A percentile compares a stretch with the other conserved stretches of the same genome.
phyloP scores from a whole-genome alignment of 768 basidiomycete genomes.

The Cyclocybe cylindracea region DNA sequence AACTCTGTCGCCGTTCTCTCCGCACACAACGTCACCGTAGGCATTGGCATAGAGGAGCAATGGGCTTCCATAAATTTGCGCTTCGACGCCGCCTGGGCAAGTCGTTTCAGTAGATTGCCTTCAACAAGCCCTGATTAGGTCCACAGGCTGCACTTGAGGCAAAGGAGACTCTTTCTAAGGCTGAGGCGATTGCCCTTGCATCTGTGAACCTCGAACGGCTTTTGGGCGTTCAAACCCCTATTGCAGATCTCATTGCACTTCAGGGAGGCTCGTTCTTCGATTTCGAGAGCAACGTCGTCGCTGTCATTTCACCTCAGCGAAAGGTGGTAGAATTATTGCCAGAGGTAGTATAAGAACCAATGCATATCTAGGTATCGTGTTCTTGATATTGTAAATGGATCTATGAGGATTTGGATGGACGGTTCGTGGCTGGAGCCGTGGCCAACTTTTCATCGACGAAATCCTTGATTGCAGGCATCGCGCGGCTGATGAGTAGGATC shows the following conservation, averaged over 20 bases:
- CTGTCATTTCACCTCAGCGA: conserved; percentile 33
- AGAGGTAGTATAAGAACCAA: neutral
- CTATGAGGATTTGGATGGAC: conserved; percentile 12
- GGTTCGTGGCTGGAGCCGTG: conserved; percentile 16
- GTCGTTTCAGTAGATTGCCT: conserved; percentile 14
- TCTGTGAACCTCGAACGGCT: conserved; percentile 45
- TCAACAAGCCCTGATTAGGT: neutral
- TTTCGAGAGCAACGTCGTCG: conserved; percentile 41
- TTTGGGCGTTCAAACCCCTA: conserved; percentile 33
- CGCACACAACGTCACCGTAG: conserved; percentile 68
- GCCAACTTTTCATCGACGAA: conserved; percentile 45
- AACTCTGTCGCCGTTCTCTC: conserved; percentile 58
- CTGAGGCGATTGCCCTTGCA: conserved; percentile 37
- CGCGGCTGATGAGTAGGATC: conserved; percentile 71
- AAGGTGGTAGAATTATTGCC: conserved; percentile 22
- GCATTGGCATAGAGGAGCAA: conserved; percentile 57
- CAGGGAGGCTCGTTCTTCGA: conserved; percentile 36
- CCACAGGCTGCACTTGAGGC: conserved; percentile 21
- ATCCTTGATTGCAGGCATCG: conserved; percentile 61
- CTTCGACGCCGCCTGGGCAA: conserved; percentile 78
- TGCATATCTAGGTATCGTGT: neutral
- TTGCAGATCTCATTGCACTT: conserved; percentile 41
- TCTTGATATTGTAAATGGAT: neutral
- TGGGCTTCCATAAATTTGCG: conserved; percentile 66
- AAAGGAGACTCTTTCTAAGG: conserved; percentile 26